Percentiles rank a stretch among this genome's conserved stretches.
These are phyloP conservation scores for Cladosporium sp. DNA, from an alignment of 2,329 filamentous ascomycete species.

Conservation along the genomic window DNA sequence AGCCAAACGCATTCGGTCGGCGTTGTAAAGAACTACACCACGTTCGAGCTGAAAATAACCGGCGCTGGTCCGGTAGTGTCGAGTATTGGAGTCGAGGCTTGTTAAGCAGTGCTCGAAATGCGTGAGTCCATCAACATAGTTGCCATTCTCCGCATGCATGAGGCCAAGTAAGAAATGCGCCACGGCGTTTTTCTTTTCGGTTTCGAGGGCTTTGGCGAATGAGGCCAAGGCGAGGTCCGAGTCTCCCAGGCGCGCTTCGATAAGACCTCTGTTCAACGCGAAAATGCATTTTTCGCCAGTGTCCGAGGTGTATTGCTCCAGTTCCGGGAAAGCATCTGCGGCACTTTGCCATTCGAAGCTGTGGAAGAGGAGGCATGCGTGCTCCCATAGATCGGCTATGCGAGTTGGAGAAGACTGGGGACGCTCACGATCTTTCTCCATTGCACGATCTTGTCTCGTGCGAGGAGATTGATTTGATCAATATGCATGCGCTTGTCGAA, in stretches of 20 bases:
- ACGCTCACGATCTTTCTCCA: neutral
- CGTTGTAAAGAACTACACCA: slow-evolving; percentile 14
- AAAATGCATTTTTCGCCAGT: slow-evolving; percentile 19
- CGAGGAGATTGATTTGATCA: too few species aligned
- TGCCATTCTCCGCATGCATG: slow-evolving; percentile 23
- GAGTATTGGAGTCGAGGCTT: slow-evolving; percentile 12
- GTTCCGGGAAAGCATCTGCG: slow-evolving; percentile 22
- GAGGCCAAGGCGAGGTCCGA: slow-evolving; percentile 20
- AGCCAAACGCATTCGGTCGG: slow-evolving; percentile 7
- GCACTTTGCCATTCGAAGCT: slow-evolving; percentile 31
- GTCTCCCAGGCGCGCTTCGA: slow-evolving; percentile 29
- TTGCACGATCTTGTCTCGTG: neutral
- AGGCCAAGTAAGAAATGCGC: slow-evolving; percentile 29
- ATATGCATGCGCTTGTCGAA: too few species aligned
- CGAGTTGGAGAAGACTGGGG: neutral
- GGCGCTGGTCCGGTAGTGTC: slow-evolving; percentile 15
- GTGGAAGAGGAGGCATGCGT: slow-evolving; percentile 29
- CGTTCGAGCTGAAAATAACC: slow-evolving; percentile 22
- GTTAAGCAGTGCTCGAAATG: slow-evolving; percentile 22
- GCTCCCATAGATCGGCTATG: slow-evolving; percentile 31
- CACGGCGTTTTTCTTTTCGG: slow-evolving; percentile 17
- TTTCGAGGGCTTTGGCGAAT: slow-evolving; percentile 21
- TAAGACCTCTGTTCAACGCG: slow-evolving; percentile 27
- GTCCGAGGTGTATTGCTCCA: slow-evolving; percentile 18
- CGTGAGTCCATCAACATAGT: slow-evolving; percentile 18